Conservation (phyloP, 495 filamentous ascomycete genomes). For the Aspergillus baeticus region DNA sequence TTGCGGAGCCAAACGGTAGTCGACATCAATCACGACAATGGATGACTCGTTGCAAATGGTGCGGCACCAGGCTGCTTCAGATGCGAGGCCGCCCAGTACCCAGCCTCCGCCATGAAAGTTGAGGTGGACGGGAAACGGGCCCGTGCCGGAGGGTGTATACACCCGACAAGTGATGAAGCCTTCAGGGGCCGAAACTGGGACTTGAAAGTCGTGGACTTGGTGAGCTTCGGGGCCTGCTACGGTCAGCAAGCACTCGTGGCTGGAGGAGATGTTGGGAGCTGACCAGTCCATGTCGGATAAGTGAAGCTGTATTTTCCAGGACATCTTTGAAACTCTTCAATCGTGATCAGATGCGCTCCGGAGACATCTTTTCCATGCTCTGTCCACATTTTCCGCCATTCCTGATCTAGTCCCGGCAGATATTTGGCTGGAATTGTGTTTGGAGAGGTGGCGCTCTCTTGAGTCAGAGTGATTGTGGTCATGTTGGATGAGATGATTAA, state of each 20-base stretch:
- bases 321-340: conserved; percentile 34
- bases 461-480: background rate
- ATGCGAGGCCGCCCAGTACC: conserved; percentile 40
- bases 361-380: conserved; percentile 16
- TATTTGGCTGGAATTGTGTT: conserved; percentile 18
- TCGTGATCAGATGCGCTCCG: conserved; percentile 22
- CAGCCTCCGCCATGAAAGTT: conserved; percentile 50
- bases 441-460: background rate
- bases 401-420: conserved; percentile 12
- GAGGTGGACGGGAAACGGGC: conserved; percentile 42
- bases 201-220: no score
- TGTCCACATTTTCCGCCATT: conserved; percentile 22
- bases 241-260: no score
- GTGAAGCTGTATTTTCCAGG: conserved; percentile 24
- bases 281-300: no score
- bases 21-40: conserved; percentile 42
- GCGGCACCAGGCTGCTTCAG: conserved; percentile 39
- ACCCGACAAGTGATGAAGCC: no score
- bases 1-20: conserved; percentile 34
- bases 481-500: background rate
- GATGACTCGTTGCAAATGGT: conserved; percentile 42
- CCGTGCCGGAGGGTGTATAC: conserved; percentile 20
- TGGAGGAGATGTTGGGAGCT: conserved; percentile 13
- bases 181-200: no score
- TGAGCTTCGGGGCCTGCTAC: conserved; percentile 19